Base-by-base conservation (phyloP, 371 early-diverging fungal species). In the Apophysomyces trapeziformis region DNA sequence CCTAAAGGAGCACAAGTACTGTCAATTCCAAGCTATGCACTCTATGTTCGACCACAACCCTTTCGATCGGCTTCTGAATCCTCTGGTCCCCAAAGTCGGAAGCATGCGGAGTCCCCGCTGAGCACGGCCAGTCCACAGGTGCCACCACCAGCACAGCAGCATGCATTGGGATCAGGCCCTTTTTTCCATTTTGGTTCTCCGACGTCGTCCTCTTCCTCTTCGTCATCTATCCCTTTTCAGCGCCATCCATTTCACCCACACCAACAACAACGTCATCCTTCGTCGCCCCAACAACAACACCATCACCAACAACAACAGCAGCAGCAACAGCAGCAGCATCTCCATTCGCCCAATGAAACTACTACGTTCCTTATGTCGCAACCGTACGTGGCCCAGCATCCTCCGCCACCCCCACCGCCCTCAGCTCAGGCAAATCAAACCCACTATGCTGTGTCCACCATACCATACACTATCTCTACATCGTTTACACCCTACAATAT, bases 1-100 rank as follows among this genome's bases (percentile, higher is more conserved):
- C 74, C 68, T 18, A 80, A 80, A 58, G 80, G 78, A n/a, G 69
- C 77, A 38, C 80, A 80, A 58, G 62, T 66, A 8, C 72, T 80
- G 0, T 56, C 72, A 61, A 71, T 80, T 7, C 78, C 80, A 8
- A 71, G 68, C 32, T 80, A 75, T 58, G 73, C 70, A 2, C 63
- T 80, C 36, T 76, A 68, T 60, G 69, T 80, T 0, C 61, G 75
- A 26, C 61, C 69, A 13, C 67, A 69, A 21, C 60, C 65, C 39
- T 57, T 71, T 47, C 67, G 77, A 14, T 68, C 77, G 18, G 68
- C 65, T 8, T 71, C 77, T 37, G 77, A 70, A 35, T 54, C 63
- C 7, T 59, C 71, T 67, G 14, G 64, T 66, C 13, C 66, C 66
- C 12, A 64, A 64, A 45, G 62, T 43, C 35, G 46, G 58, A 21